Conservation (phyloP, 2,329 filamentous ascomycete genomes). For the Aureobasidium sp. region DNA sequence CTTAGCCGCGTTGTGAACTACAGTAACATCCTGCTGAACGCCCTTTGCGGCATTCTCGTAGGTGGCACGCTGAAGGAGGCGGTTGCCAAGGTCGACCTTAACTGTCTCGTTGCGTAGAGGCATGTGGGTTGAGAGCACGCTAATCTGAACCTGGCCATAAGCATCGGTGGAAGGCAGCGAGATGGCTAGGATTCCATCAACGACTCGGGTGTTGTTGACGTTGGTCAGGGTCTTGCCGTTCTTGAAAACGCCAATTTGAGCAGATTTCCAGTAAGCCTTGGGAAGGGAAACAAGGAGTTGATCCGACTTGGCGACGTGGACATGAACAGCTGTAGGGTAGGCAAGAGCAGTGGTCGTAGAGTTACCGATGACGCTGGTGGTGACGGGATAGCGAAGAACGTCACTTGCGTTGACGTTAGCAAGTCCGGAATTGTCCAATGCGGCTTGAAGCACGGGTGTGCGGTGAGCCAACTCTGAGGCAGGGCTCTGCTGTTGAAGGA, state of each 20-base stretch:
- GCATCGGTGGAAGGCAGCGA: slow-evolving; percentile 3
- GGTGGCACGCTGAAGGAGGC: slow-evolving; percentile 11
- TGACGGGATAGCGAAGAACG: slow-evolving; percentile 5
- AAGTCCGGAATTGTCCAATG: slow-evolving; percentile 1
- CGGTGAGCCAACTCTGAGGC: neutral
- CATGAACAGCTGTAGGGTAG: slow-evolving; percentile 1
- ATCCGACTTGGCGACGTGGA: slow-evolving; percentile 5
- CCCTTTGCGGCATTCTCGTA: slow-evolving; percentile 11
- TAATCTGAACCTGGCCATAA: slow-evolving; percentile 6
- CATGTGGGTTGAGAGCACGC: neutral
- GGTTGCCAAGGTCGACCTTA: slow-evolving; percentile 12
- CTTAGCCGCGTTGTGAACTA: slow-evolving; percentile 5
- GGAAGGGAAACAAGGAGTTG: slow-evolving; percentile 9
- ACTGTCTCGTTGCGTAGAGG: slow-evolving; percentile 5
- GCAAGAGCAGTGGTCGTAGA: neutral
- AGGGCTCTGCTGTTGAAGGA: neutral
- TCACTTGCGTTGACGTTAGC: slow-evolving; percentile 1
- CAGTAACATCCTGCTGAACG: slow-evolving; percentile 10
- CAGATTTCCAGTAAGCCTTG: slow-evolving; percentile 1
- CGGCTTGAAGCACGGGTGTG: neutral
- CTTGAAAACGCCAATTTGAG: neutral
- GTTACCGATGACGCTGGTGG: neutral
- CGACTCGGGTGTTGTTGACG: slow-evolving; percentile 3
- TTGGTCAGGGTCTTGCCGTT: neutral
- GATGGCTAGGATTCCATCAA: slow-evolving; percentile 1